Evolutionary conservation across 805 yeast genomes (phyloP), one percentile per base, ranked within the genome.

Genomic region (Saturnispora dispora): DNA sequence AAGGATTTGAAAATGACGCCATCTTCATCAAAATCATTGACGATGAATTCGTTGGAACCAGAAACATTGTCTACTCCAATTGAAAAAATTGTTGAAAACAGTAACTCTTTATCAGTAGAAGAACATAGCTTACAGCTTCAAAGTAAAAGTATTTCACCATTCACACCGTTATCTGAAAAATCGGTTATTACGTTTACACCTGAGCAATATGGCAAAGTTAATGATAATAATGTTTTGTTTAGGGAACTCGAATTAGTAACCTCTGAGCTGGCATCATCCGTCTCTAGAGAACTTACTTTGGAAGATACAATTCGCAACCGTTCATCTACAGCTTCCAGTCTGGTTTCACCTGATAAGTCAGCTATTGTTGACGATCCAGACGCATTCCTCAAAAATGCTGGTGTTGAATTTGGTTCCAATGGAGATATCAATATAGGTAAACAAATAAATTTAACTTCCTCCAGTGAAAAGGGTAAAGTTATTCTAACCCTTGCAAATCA

Each of bases 181-280:
- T 44, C 46, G 2, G 37, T 28, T 20, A 51, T 47, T 2, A 25
- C 47, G 0, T 75, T 82, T 48, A 73, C 82, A 1, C 74, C 79
- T 39, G 84, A 81, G 22, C 88, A 85, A 57, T 62, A 82, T 49
- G 81, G 82, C 1, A 69, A 84, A 7, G 71, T 85, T 69, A 77
- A 72, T 35, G 79, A 84, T 49, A 83, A 81, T 55, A 73, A 73
- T 47, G 76, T 74, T 25, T 64, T 85, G 39, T 70, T 83, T 58
- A 73, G 76, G 51, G 91, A 85, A 60, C 65, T 86, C 40, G 83
- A 82, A 53, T 60, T 84, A 23, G 82, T 86, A 1, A 82, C 90
- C 1, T 76, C 77, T 25, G 95, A 85, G 59, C 70, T 86, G 47
- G 90, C 89, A 0, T 78, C 78, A 23, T 81, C 90, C 0, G 83